A percentile compares a stretch with the other conserved stretches of the same genome.
These are phyloP conservation scores for Bimuria novae-zelandiae DNA, from an alignment of 2,329 filamentous ascomycete species.

Conservation along the genomic window DNA sequence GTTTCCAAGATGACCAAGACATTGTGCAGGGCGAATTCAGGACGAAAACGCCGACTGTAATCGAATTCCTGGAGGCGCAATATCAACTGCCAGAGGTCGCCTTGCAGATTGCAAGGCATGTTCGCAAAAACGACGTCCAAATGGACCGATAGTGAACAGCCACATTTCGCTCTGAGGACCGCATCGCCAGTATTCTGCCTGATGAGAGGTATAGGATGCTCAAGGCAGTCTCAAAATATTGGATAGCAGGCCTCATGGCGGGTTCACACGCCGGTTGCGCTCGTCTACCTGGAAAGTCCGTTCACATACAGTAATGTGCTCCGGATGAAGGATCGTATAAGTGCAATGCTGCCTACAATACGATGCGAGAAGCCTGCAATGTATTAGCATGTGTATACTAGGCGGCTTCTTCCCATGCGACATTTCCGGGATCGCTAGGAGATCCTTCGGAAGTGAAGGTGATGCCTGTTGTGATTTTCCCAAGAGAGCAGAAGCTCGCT, in stretches of 20 bases:
- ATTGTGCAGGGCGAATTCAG: conserved; percentile 11
- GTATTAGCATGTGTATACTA: not conserved
- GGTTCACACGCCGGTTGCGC: not conserved
- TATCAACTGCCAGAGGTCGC: not conserved
- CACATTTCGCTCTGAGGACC: not conserved
- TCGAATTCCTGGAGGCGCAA: not conserved
- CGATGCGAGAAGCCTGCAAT: not conserved
- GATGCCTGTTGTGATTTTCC: too few species aligned
- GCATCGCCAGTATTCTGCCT: not conserved
- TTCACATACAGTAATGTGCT: not conserved
- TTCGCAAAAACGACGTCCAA: not conserved
- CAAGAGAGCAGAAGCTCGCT: too few species aligned
- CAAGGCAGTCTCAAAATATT: not conserved
- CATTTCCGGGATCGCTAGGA: too few species aligned
- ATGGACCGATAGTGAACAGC: not conserved
- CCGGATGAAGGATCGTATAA: not conserved
- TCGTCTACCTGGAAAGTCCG: not conserved
- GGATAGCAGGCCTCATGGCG: not conserved
- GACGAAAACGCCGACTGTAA: not conserved
- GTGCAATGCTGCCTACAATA: conserved; percentile 1
- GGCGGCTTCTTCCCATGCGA: too few species aligned
- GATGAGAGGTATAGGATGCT: not conserved
- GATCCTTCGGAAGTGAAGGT: too few species aligned
- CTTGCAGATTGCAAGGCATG: conserved; percentile 7
- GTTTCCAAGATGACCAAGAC: not conserved